Evolutionary conservation across 768 basidiomycete species (phyloP), one percentile per base, ranked within the genome.

Genomic region (Sporobolomyces roseus): DNA sequence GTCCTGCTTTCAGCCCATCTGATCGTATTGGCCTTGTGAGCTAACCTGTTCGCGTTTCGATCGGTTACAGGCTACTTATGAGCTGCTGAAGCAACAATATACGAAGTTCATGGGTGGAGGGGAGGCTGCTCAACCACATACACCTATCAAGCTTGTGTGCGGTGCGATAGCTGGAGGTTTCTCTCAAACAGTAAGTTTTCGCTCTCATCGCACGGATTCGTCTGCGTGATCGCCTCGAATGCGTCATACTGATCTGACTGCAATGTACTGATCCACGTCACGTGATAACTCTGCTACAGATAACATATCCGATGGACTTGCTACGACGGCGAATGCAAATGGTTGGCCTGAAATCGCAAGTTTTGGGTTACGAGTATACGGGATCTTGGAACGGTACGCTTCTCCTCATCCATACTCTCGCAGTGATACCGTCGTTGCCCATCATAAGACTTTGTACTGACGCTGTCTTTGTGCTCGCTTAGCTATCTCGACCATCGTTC

Each of bases 281-380:
- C n/a, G n/a, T n/a, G n/a, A n/a, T n/a, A n/a, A 9, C 58, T 8
- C 17, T 27, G 8, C 25, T 3, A 6, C 59, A 70, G 56, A 79
- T 97, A 74, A 97, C 93, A 7, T 97, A 94, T 78, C 94, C 94
- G 13, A 90, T 96, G 75, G 94, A 99, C 78, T 90, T 98, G 8
- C 79, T 98, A 66, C 84, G 94, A 53, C 84, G 94, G 68, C 94
- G 97, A 82, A 92, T 98, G 88, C 94, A 98, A 78, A 90, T 94
- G 66, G 84, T 86, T 8, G 91, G 91, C 17, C 87, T 93, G 86
- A 79, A 83, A 74, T 81, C 80, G 17, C 81, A 83, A 32, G 77
- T 49, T 7, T 48, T 79, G 17, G 75, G 72, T 0, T 73, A 71
- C 59, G 43, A 70, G 33, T 74, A 74, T 49, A 67, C 48, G 13